Conservation (phyloP, 495 filamentous ascomycete species). For the Xylaria intraflava region DNA sequence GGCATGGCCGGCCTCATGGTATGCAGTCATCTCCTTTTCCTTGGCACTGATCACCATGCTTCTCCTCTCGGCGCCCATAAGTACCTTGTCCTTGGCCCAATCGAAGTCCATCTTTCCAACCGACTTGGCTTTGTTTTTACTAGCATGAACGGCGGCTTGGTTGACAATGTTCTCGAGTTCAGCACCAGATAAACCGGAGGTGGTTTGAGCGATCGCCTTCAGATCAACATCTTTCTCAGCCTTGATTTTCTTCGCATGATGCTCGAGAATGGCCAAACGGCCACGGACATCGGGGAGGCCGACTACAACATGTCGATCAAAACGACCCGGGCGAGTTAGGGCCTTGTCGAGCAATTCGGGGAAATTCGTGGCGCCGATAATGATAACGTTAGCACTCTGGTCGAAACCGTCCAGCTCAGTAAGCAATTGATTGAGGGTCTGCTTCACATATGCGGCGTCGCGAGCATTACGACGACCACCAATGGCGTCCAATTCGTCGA, state of each 20-base stretch:
- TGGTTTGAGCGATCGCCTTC: constrained; percentile 72
- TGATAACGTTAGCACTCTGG: constrained; percentile 87
- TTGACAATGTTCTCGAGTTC: constrained; percentile 96
- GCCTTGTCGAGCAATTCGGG: constrained; percentile 92
- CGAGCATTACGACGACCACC: constrained; percentile 88
- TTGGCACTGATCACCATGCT: constrained; percentile 82
- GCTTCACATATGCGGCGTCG: constrained; percentile 93
- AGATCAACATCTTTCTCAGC: constrained; percentile 72
- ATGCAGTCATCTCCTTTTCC: constrained; percentile 85
- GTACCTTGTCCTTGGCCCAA: constrained; percentile 96
- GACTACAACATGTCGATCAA: constrained; percentile 85
- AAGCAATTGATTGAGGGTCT: constrained; percentile 93
- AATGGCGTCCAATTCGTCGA: constrained; percentile 95
- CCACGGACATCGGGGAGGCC: constrained; percentile 93
- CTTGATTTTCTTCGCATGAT: constrained; percentile 86
- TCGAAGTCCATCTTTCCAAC: constrained; percentile 81
- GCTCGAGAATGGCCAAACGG: constrained; percentile 80
- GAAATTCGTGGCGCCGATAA: constrained; percentile 93
- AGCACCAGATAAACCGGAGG: constrained; percentile 87
- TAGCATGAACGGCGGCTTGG: constrained; percentile 87
- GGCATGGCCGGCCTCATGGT: constrained; percentile 95
- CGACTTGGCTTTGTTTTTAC: constrained; percentile 63
- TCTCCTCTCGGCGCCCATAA: constrained; percentile 90
- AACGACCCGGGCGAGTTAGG: constrained; percentile 86
- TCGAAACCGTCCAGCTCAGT: constrained; percentile 98